phyloP scores from a whole-genome alignment of 1,284 basidiomycete species.

The Omphalotus olearius region DNA sequence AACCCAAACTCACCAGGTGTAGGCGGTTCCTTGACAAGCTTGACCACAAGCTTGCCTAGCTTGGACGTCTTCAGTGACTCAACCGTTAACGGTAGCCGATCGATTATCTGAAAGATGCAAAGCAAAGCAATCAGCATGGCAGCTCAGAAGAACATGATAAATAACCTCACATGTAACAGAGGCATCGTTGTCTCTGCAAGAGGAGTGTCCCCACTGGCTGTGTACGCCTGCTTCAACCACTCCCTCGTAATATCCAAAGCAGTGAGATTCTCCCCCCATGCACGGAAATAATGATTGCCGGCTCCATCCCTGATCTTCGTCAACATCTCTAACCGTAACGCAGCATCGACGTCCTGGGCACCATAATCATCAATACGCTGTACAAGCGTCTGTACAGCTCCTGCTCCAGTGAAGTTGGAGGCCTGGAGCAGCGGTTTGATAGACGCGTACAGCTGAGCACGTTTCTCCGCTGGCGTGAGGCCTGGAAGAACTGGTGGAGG shows the following conservation, averaged over 20 bases:
- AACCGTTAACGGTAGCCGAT: constrained; percentile 70
- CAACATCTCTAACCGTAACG: constrained; percentile 61
- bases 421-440: constrained; percentile 52
- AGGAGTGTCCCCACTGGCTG: constrained; percentile 49
- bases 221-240: constrained; percentile 68
- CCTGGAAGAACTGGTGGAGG: constrained; percentile 13
- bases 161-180: constrained; percentile 65
- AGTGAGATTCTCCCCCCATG: constrained; percentile 67
- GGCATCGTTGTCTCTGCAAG: constrained; percentile 77
- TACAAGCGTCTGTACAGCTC: constrained; percentile 56
- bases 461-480: constrained; percentile 34
- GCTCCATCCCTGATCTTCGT: constrained; percentile 78
- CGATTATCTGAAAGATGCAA: constrained; percentile 56
- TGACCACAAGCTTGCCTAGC: constrained; percentile 72
- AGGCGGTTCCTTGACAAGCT: constrained; percentile 64
- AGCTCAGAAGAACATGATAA: background rate
- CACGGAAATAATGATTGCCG: constrained; percentile 78
- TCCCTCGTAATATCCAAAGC: constrained; percentile 75
- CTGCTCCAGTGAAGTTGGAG: constrained; percentile 62
- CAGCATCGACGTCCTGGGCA: constrained; percentile 53
- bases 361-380: constrained; percentile 55
- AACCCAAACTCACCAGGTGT: constrained; percentile 57
- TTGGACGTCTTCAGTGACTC: constrained; percentile 65
- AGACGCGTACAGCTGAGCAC: constrained; percentile 43
- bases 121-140: constrained; percentile 2